Base-by-base conservation (phyloP, 164 flowering plant species). In the Tetracentron sinense region DNA sequence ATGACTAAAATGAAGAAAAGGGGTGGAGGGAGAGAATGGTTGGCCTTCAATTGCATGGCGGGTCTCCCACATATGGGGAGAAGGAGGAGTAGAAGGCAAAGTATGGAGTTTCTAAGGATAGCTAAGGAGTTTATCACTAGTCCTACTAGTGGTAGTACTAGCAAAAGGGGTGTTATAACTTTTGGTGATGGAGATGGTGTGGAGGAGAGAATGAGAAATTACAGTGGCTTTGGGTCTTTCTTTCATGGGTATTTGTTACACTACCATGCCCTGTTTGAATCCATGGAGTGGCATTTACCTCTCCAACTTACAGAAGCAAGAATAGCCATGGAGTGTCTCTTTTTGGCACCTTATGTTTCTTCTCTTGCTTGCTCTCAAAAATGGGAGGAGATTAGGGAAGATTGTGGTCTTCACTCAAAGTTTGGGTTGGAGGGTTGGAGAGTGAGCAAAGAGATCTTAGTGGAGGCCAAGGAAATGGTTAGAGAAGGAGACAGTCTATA, bases 11-110 rank as follows among this genome's bases (percentile, higher is more conserved):
- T 17, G 33, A 73, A n/a, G n/a, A n/a, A 58, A 50, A 64, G 47
- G 49, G 64, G 72, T 22, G 56, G 66, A 6, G 22, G 58, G 20
- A 71, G 47, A 22, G 77, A 77, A 25, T 81, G 72, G 68, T 30
- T 82, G 58, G 83, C 66, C 17, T 71, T 80, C 66, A 80, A 80
- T 51, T 80, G 81, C 54, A 71, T 73, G 65, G 71, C 65, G 42
- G 72, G 67, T 23, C 70, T 80, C 7, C 81, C 84, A 29, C 77
- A 75, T 22, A 75, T 74, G 72, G 75, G 74, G 28, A 63, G 68
- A 52, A 28, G 31, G 22, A 68, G 73, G 60, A 58, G 65, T 27
- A 58, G 58, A 46, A 62, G 46, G 19, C 47, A 66, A 20, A 68
- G 63, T 0, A 4, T 22, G 11, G 67, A 74, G 42, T 78, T 77